phyloP scores from a whole-genome alignment of 2,329 filamentous ascomycete species.

The Trichoderma guizhouense region DNA sequence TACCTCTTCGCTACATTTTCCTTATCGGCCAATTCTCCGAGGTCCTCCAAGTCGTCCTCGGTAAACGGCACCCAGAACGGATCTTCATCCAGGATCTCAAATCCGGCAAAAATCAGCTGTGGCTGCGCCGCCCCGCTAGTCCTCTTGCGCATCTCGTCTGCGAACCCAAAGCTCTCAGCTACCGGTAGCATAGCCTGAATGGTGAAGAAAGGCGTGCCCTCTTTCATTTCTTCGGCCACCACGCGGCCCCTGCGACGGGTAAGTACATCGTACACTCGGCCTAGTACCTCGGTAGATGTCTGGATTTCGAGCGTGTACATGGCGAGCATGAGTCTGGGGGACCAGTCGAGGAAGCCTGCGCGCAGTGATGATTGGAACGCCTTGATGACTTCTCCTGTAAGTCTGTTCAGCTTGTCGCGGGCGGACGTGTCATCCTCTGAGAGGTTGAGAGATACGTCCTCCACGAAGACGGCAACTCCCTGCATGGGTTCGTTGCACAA shows the following conservation, averaged over 20 bases:
- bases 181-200: constrained; percentile 86
- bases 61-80: constrained; percentile 97
- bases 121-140: constrained; percentile 88
- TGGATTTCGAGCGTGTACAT: constrained; percentile 99
- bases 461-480: constrained; percentile 85
- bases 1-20: constrained; percentile 97
- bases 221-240: constrained; percentile 85
- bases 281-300: constrained; percentile 90
- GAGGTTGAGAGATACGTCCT: constrained; percentile 66
- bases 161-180: constrained; percentile 92
- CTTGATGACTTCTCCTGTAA: constrained; percentile 92
- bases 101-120: constrained; percentile 90
- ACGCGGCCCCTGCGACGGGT: constrained; percentile 88
- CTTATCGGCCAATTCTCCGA: constrained; percentile 87
- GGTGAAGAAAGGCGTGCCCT: constrained; percentile 94
- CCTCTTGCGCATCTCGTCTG: constrained; percentile 92
- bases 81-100: constrained; percentile 89
- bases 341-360: constrained; percentile 91
- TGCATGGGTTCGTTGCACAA: constrained; percentile 92
- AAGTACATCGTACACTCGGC: constrained; percentile 95
- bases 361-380: constrained; percentile 80
- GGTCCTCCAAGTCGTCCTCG: constrained; percentile 92
- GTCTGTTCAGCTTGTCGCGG: constrained; percentile 66
- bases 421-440: constrained; percentile 54
- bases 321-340: constrained; percentile 85